A percentile compares a stretch with the other conserved stretches of the same genome.
Conservation (phyloP, 306 rosid genomes). For the Fragaria iinumae region DNA sequence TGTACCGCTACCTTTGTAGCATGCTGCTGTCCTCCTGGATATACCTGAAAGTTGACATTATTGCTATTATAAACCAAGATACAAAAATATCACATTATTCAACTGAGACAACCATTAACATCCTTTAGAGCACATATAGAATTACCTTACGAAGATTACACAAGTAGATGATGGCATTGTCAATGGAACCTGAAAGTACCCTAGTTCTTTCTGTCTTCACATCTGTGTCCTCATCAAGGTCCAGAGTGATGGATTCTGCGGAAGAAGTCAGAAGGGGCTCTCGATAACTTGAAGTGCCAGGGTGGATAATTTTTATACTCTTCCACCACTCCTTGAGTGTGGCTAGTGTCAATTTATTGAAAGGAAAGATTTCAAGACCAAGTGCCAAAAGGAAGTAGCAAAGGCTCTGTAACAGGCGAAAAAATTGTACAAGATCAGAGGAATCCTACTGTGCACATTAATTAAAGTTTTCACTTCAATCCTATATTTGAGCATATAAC, state of each 20-base stretch:
- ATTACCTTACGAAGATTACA: slow-evolving; percentile 82
- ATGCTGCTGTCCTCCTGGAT: slow-evolving; percentile 55
- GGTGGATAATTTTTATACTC: slow-evolving; percentile 31
- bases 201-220: slow-evolving; percentile 84
- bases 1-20: slow-evolving; percentile 75
- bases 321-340: slow-evolving; percentile 58
- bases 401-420: slow-evolving; percentile 58
- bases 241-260: slow-evolving; percentile 38
- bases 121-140: slow-evolving; percentile 23
- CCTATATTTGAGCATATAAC: neutral
- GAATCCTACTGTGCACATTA: slow-evolving; percentile 4
- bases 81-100: slow-evolving; percentile 8
- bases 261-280: slow-evolving; percentile 70
- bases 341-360: slow-evolving; percentile 47
- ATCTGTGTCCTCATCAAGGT: slow-evolving; percentile 72
- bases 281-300: slow-evolving; percentile 40
- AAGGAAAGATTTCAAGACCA: slow-evolving; percentile 68
- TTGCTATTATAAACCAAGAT: slow-evolving; percentile 11
- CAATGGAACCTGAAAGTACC: slow-evolving; percentile 82
- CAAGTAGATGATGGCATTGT: slow-evolving; percentile 79
- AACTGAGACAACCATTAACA: slow-evolving; percentile 17
- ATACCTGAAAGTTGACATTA: slow-evolving; percentile 55
- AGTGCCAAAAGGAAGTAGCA: slow-evolving; percentile 75
- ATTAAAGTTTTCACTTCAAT: neutral
- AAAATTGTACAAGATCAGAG: slow-evolving; percentile 33